phyloP scores from a whole-genome alignment of 2,329 filamentous ascomycete genomes.

The Escovopsis sp. region DNA sequence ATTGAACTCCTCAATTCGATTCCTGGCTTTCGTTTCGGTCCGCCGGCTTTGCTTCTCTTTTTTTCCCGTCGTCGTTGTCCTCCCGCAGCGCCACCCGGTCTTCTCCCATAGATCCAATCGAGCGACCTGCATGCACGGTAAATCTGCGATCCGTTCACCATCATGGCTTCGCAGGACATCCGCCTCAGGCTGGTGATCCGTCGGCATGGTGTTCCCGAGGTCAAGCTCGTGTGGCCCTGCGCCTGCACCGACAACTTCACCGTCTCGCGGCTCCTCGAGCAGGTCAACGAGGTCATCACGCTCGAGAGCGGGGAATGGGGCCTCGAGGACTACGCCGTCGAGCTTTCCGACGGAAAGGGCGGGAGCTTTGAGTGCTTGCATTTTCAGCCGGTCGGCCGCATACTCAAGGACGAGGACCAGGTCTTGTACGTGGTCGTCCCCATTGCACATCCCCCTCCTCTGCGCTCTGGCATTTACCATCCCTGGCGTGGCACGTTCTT shows the following conservation, averaged over 20 bases:
- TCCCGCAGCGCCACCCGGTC: too few species aligned
- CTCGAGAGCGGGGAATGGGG: conserved; percentile 74
- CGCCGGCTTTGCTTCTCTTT: too few species aligned
- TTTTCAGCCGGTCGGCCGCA: conserved; percentile 54
- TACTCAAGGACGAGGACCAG: conserved; percentile 73
- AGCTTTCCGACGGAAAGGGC: conserved; percentile 43
- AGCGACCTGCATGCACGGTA: too few species aligned
- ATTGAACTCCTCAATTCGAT: too few species aligned
- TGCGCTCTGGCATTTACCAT: not conserved
- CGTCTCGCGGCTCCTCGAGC: conserved; percentile 59
- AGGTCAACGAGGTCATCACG: conserved; percentile 67
- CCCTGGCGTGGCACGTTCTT: not conserved
- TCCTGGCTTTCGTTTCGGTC: too few species aligned
- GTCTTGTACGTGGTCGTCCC: conserved; percentile 45
- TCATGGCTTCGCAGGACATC: conserved; percentile 28
- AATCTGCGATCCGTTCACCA: not conserved
- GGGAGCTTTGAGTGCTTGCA: conserved; percentile 73
- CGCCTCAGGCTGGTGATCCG: conserved; percentile 61
- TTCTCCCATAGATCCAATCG: too few species aligned
- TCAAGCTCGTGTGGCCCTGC: conserved; percentile 58
- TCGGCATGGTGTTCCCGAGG: conserved; percentile 58
- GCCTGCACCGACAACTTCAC: conserved; percentile 45
- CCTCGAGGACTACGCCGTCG: conserved; percentile 77
- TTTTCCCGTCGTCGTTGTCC: too few species aligned
- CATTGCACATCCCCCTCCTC: not conserved